Percentiles rank a stretch among this genome's conserved stretches.
phyloP scores from a whole-genome alignment of 192 early-diverging fungal species.

The Coemansia sp. region DNA sequence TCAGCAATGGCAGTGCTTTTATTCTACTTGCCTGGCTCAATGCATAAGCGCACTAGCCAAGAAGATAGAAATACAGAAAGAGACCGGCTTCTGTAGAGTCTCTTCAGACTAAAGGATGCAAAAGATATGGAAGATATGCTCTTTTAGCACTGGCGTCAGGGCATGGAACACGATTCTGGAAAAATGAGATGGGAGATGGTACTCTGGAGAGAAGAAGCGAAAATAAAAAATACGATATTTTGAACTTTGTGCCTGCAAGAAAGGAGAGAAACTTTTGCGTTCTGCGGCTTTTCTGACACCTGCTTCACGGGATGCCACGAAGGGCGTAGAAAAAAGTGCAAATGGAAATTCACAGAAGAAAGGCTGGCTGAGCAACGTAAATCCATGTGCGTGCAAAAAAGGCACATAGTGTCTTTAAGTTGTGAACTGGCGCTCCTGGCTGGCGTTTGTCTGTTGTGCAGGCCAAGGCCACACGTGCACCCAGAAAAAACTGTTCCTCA shows the following conservation, averaged over 20 bases:
- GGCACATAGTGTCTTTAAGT: no score
- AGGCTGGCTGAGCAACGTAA: conserved; percentile 17
- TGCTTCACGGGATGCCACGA: background rate
- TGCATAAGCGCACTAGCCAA: background rate
- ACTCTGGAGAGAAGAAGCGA: background rate
- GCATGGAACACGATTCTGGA: background rate
- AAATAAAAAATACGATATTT: background rate
- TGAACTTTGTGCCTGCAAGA: background rate
- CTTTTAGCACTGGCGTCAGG: background rate
- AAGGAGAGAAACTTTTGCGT: background rate
- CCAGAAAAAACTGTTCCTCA: no score
- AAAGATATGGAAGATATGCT: no score
- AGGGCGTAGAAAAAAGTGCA: background rate
- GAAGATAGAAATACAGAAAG: background rate
- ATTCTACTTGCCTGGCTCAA: background rate
- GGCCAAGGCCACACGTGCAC: no score
- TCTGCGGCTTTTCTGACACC: background rate
- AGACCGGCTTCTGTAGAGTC: background rate
- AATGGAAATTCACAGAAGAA: conserved; percentile 13
- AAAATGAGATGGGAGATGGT: background rate
- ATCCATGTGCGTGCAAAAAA: conserved; percentile 22
- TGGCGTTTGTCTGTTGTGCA: no score
- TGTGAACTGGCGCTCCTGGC: no score
- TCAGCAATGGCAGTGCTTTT: background rate
- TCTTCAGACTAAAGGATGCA: no score